Conservation (phyloP, 2,329 filamentous ascomycete genomes). For the Fusarium succisae region DNA sequence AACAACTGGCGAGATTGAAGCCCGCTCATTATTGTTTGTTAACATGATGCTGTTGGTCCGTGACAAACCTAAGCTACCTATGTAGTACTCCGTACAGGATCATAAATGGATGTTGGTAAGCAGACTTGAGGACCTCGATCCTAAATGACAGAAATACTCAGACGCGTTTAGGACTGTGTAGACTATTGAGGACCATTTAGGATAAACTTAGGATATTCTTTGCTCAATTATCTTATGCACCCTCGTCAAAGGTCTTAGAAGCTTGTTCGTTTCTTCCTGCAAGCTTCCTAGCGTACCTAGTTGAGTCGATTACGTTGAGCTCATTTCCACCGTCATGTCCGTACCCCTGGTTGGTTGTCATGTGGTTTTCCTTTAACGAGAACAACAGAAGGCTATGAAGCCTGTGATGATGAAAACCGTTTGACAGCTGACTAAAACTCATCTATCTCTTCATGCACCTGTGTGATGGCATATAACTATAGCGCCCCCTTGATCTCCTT, state of each 20-base stretch:
- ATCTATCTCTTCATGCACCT: background rate
- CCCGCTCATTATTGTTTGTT: constrained; percentile 1
- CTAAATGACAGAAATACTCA: background rate
- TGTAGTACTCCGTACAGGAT: background rate
- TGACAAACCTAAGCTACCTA: constrained; percentile 22
- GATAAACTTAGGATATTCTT: background rate
- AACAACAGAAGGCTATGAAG: background rate
- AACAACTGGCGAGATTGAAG: constrained; percentile 18
- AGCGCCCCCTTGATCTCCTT: background rate
- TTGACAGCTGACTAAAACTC: background rate
- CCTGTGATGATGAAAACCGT: background rate
- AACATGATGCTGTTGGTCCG: constrained; percentile 15
- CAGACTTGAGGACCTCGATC: background rate
- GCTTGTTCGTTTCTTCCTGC: constrained; percentile 26
- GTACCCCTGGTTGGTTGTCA: constrained; percentile 1
- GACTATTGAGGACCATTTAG: background rate
- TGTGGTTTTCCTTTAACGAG: constrained; percentile 4
- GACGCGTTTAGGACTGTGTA: background rate
- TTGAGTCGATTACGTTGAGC: constrained; percentile 10
- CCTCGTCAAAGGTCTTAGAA: constrained; percentile 6
- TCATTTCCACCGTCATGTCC: constrained; percentile 43
- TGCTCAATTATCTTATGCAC: background rate
- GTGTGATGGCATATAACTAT: constrained; percentile 8
- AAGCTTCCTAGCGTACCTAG: constrained; percentile 30
- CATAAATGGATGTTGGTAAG: background rate